Percentiles rank a stretch among this genome's conserved stretches.
Evolutionary conservation across 257 asterid species (phyloP).

Genomic region (Leonotis leonurus): DNA sequence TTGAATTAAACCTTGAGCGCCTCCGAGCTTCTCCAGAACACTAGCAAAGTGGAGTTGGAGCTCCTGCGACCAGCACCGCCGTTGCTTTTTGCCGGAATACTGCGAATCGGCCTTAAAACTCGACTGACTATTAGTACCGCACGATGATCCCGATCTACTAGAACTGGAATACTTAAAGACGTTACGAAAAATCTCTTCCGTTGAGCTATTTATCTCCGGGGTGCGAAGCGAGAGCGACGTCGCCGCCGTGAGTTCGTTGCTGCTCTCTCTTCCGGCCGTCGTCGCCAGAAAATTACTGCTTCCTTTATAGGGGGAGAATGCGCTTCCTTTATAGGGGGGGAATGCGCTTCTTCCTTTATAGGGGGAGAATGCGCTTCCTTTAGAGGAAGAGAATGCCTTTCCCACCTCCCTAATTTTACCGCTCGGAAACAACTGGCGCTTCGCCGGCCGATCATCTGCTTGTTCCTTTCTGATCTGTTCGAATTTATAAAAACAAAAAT

Average conservation of each 20-base stretch:
- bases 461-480: slow-evolving; percentile 43
- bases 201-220: slow-evolving; percentile 43
- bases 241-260: slow-evolving; percentile 32
- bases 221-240: slow-evolving; percentile 59
- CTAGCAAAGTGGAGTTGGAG: slow-evolving; percentile 70
- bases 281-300: slow-evolving; percentile 27
- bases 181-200: slow-evolving; percentile 34
- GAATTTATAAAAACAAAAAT: neutral
- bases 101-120: slow-evolving; percentile 28
- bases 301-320: slow-evolving; percentile 40
- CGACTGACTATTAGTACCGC: slow-evolving; percentile 32
- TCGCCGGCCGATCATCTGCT: slow-evolving; percentile 17
- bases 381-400: neutral
- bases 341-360: slow-evolving; percentile 4
- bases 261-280: slow-evolving; percentile 27
- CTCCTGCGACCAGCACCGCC: slow-evolving; percentile 96
- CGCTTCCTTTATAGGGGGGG: too few species aligned
- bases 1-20: slow-evolving; percentile 39
- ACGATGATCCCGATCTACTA: slow-evolving; percentile 43
- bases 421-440: slow-evolving; percentile 32
- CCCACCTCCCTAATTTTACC: slow-evolving; percentile 28
- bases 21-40: slow-evolving; percentile 79
- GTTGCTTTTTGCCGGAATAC: slow-evolving; percentile 53
- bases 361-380: neutral
- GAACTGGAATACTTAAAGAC: slow-evolving; percentile 35